Evolutionary conservation across 306 rosid species (phyloP), one percentile per base, ranked within the genome.

Genomic region (Clitoria ternatea): DNA sequence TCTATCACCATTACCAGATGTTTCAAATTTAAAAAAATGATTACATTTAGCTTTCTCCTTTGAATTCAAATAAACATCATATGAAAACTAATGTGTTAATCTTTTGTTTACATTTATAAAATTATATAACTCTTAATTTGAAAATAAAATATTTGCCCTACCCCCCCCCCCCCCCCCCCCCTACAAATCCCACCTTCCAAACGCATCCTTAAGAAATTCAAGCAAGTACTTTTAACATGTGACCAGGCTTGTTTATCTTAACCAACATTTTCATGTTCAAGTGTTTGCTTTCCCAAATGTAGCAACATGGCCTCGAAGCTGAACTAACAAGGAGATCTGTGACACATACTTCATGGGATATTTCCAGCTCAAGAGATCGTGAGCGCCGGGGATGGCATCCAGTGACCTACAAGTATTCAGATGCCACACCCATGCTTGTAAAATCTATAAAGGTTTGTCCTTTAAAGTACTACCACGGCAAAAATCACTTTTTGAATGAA

Each of bases 381-480:
- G 87, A 89, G 54, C 97, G 99, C 12, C 91, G 91, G 9, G 97
- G 97, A 33, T 95, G 99, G 99, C 99, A 95, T 85, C 99, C 99
- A 2, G 80, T 91, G 72, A 83, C 97, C 37, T 95, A 91, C 89
- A 95, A 95, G 75, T 89, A 36, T 79, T 89, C 97, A 65, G 99
- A 95, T 71, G 97, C 96, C 65, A 95, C 96, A 19, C 92, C 92
- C 8, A 80, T 39, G 85, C 92, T 95, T 70, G 60, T 91, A 35
- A 79, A 91, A 79, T 87, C 78, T 48, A 89, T 95, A 75, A 91
- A 91, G 99, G 99, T 87, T 78, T 37, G 61, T 19, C 8, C 30
- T 79, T 15, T 36, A 19, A 78, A 54, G 1, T 6, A 19, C 53
- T 64, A 32, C 69, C 42, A 32, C 19, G 57, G 73, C 66, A 26